Conservation (phyloP, 164 flowering plant species). For the Berberis vulgaris region DNA sequence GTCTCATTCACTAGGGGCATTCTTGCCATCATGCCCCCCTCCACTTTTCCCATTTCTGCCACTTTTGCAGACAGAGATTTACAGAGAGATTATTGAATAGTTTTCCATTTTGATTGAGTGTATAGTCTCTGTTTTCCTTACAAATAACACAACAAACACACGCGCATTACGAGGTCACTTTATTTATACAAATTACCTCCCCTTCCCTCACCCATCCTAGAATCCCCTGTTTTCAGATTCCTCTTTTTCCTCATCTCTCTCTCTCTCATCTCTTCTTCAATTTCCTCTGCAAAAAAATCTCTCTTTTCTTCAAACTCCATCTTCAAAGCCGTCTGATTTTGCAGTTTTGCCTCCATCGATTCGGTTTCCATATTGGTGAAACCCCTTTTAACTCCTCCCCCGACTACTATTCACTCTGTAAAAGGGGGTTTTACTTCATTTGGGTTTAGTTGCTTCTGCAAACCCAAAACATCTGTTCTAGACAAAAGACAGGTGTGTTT, state of each 20-base stretch:
- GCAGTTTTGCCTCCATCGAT: constrained; percentile 1
- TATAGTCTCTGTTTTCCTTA: no score
- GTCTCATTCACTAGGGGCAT: not conserved
- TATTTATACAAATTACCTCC: no score
- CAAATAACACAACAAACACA: no score
- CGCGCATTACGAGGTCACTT: no score
- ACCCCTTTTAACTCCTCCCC: not conserved
- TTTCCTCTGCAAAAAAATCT: not conserved
- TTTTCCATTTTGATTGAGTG: no score
- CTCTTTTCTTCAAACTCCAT: not conserved
- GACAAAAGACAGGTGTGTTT: no score
- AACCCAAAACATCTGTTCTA: no score
- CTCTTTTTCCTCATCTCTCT: not conserved
- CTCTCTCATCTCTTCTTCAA: not conserved
- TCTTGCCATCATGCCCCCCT: not conserved
- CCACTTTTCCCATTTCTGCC: not conserved
- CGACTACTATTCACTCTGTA: not conserved
- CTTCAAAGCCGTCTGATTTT: not conserved
- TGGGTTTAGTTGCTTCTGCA: not conserved
- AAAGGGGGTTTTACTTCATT: no score
- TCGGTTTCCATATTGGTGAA: not conserved
- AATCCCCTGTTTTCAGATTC: constrained; percentile 1
- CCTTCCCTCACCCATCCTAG: not conserved
- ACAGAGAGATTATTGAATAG: not conserved
- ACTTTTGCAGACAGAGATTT: not conserved